Conservation (phyloP, 2,329 filamentous ascomycete species). For the Aaosphaeria pasadenensis region DNA sequence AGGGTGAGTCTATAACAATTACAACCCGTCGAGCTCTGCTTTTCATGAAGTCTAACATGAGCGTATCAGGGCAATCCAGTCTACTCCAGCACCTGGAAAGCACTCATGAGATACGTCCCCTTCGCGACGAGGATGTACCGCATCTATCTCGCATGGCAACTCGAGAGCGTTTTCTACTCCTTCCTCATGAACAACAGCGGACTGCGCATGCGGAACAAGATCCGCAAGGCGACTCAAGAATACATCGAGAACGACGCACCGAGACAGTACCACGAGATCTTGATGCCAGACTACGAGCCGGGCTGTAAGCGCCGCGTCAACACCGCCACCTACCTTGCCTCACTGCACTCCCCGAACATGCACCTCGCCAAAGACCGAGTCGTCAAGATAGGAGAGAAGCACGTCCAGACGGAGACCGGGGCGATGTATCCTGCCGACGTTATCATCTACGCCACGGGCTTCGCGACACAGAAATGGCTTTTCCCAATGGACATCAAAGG, state of each 20-base stretch:
- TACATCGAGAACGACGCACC: background rate
- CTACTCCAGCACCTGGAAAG: background rate
- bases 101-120: background rate
- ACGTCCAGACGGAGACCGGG: background rate
- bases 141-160: background rate
- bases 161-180: background rate
- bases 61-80: background rate
- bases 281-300: conserved; percentile 12
- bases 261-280: conserved; percentile 10
- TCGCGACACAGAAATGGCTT: conserved; percentile 48
- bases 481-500: conserved; percentile 50
- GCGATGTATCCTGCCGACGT: background rate
- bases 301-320: conserved; percentile 30
- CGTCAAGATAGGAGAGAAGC: background rate
- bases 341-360: background rate
- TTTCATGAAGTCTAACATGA: too few relatives aligned
- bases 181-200: background rate
- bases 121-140: background rate
- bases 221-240: background rate
- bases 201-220: background rate
- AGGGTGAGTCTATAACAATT: background rate
- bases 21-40: background rate
- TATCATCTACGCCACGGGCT: conserved; percentile 3
- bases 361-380: background rate
- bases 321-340: conserved; percentile 9